These are phyloP conservation scores for Cutaneotrichosporon spelunceum DNA, from an alignment of 1,284 basidiomycete genomes.

Conservation along the genomic window DNA sequence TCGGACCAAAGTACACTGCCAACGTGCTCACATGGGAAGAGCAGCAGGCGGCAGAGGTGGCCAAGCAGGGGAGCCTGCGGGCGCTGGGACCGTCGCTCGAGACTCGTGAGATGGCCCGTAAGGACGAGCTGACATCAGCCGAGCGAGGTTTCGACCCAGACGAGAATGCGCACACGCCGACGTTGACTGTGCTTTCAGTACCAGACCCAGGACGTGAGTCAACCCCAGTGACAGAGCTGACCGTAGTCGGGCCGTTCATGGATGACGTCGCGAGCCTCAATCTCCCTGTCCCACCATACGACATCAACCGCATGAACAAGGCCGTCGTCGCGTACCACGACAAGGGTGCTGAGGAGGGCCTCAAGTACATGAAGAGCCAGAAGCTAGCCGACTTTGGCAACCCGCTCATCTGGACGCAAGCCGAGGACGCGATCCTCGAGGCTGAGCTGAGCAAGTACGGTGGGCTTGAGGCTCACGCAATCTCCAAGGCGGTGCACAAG, in stretches of 20 bases:
- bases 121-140: slow-evolving; percentile 17
- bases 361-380: slow-evolving; percentile 30
- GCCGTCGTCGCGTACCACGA: slow-evolving; percentile 32
- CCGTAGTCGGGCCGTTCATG: slow-evolving; percentile 40
- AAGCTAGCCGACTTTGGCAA: slow-evolving; percentile 34
- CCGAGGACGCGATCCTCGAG: slow-evolving; percentile 34
- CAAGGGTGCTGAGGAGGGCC: slow-evolving; percentile 32
- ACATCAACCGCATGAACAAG: slow-evolving; percentile 39
- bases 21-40: slow-evolving; percentile 50
- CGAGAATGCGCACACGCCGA: slow-evolving; percentile 40
- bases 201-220: slow-evolving; percentile 42
- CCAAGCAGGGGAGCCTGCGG: slow-evolving; percentile 19
- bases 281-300: slow-evolving; percentile 40
- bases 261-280: slow-evolving; percentile 29
- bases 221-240: background rate
- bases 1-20: slow-evolving; percentile 83
- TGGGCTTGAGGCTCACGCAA: slow-evolving; percentile 47
- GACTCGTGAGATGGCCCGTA: slow-evolving; percentile 25
- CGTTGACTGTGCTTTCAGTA: slow-evolving; percentile 31
- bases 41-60: slow-evolving; percentile 33
- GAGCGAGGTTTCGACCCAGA: slow-evolving; percentile 42
- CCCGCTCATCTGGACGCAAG: slow-evolving; percentile 35
- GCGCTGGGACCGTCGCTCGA: slow-evolving; percentile 34
- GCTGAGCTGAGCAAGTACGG: slow-evolving; percentile 41
- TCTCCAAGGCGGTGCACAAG: slow-evolving; percentile 38